These are phyloP conservation scores for Leishmania gerbilli DNA, from an alignment of 208 protist genomes.

Conservation along the genomic window DNA sequence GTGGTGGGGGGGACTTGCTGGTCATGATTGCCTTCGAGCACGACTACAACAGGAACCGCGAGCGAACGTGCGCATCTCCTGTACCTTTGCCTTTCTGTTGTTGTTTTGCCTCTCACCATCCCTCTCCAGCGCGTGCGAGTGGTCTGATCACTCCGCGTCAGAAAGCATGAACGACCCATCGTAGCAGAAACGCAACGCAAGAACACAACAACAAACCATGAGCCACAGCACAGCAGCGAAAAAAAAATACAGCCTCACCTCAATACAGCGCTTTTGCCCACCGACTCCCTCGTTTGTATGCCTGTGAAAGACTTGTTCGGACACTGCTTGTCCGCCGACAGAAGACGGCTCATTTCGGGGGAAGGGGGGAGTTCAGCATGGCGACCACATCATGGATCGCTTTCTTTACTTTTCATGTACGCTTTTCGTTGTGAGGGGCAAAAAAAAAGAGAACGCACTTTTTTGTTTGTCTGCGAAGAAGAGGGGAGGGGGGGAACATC, in stretches of 20 bases:
- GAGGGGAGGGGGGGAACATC: background rate
- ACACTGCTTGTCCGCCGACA: no score
- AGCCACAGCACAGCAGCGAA: no score
- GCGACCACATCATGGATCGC: no score
- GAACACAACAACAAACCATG: background rate
- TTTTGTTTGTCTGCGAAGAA: background rate
- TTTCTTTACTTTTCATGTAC: no score
- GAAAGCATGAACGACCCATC: background rate
- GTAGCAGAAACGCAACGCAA: background rate
- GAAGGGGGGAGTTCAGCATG: no score
- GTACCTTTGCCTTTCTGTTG: background rate
- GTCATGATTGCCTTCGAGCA: background rate
- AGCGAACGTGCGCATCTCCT: background rate
- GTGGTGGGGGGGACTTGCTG: background rate
- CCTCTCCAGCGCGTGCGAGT: background rate
- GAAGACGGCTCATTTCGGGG: no score
- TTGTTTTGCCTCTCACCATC: background rate
- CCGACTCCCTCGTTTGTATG: no score
- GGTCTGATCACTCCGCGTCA: background rate
- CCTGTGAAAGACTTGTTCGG: no score
- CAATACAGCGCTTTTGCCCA: no score
- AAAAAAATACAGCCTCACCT: no score
- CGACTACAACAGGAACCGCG: background rate
- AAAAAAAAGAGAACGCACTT: background rate
- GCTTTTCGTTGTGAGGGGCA: no score